These are phyloP conservation scores for Hypoxylon rubiginosum DNA, from an alignment of 2,329 filamentous ascomycete genomes.

Conservation along the genomic window DNA sequence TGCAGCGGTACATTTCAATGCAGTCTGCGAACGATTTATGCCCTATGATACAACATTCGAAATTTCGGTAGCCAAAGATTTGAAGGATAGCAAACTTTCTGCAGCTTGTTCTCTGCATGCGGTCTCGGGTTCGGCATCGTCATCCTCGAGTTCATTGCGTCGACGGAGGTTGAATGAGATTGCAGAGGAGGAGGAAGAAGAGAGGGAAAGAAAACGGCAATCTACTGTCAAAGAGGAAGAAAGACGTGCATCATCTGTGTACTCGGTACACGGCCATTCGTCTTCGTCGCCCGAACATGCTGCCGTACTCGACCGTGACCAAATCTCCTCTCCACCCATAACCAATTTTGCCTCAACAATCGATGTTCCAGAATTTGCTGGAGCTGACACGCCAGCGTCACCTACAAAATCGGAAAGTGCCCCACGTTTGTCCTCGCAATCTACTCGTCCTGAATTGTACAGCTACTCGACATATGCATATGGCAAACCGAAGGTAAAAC, in stretches of 20 bases:
- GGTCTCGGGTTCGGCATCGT: conserved; percentile 86
- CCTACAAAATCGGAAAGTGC: conserved; percentile 58
- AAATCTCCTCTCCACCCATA: conserved; percentile 64
- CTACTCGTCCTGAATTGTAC: conserved; percentile 65
- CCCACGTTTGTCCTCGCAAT: conserved; percentile 65
- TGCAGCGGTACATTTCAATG: conserved; percentile 79
- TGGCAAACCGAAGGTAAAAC: conserved; percentile 85
- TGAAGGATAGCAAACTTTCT: conserved; percentile 89
- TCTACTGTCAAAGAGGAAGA: conserved; percentile 66
- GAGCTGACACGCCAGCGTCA: conserved; percentile 60
- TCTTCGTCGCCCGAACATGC: conserved; percentile 52
- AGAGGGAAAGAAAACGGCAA: conserved; percentile 70
- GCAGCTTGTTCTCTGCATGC: conserved; percentile 91
- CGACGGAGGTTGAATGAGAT: conserved; percentile 88
- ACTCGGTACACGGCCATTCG: conserved; percentile 39
- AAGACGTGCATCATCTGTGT: conserved; percentile 50
- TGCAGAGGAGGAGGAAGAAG: conserved; percentile 87
- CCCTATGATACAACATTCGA: conserved; percentile 89
- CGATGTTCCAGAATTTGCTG: conserved; percentile 67
- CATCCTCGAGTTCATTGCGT: conserved; percentile 83
- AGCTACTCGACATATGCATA: conserved; percentile 64
- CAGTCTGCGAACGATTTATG: conserved; percentile 78
- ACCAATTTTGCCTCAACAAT: conserved; percentile 64
- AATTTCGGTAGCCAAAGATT: conserved; percentile 79
- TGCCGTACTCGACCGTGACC: conserved; percentile 65